Evolutionary conservation across 2,329 filamentous ascomycete genomes (phyloP), one percentile per base, ranked within the genome.

Genomic region (Exophiala calicioides): DNA sequence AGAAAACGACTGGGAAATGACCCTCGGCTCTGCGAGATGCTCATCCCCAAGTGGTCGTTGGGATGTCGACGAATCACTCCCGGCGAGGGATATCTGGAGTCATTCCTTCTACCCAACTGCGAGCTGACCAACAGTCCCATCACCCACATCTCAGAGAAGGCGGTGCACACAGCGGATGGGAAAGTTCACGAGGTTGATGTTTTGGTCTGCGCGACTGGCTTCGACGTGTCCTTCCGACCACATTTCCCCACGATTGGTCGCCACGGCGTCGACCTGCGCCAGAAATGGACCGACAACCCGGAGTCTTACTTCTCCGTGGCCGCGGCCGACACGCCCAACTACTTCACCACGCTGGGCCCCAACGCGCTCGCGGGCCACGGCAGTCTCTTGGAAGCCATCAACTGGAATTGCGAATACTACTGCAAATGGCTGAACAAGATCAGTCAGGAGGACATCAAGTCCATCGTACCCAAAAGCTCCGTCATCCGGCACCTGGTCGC

Each of bases 1-100:
- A 33, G 39, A 6, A 33, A 40, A 13, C 46, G 45, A 5, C 41
- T 57, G 19, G 45, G 55, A 15, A 39, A 62, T 36, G 52, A 61
- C 34, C 38, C 49, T 0, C 47, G 57, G 1, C 48, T 63, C 2
- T 52, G 50, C 24, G 51, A 56, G 3, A 36, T 47, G 16, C 50
- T 59, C 20, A 58, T 58, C 15, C 64, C 62, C 1, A 50, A 58
- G 2, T 63, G 57, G 46, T 44, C 49, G 8, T 47, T 62, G 5
- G 74, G 74, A 1, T 78, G 75, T 44, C 64, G 74, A 6, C 65
- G 75, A 2, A 54, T 76, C 15, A 77, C 76, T 0, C 76, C 76
- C 1, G 75, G 75, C 0, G 71, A 72, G 16, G 74, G 75, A 0
- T 79, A 76, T 55, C 68, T 79, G 6, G 72, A 78, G 56, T 71